Conservation (phyloP, 2,329 filamentous ascomycete genomes). For the Colletotrichum sp. region DNA sequence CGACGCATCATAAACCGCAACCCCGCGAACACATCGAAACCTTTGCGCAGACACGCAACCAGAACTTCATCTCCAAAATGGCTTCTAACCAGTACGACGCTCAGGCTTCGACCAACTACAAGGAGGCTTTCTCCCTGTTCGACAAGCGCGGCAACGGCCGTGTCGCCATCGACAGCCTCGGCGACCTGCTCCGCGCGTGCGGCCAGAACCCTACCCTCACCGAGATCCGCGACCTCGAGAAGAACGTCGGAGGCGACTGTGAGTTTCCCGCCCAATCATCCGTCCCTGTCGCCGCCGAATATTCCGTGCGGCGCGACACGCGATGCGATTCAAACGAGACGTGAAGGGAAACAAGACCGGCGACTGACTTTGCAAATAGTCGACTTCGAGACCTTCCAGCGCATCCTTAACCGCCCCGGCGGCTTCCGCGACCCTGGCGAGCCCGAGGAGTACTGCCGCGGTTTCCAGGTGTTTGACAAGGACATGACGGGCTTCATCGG, state of each 20-base stretch:
- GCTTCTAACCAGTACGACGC: slow-evolving; percentile 58
- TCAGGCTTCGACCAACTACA: slow-evolving; percentile 94
- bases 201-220: slow-evolving; percentile 96
- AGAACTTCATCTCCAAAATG: slow-evolving; percentile 35
- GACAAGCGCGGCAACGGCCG: slow-evolving; percentile 98
- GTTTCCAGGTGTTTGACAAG: slow-evolving; percentile 99
- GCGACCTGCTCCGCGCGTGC: slow-evolving; percentile 93
- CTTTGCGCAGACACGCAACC: background rate
- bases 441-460: slow-evolving; percentile 97
- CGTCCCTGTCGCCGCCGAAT: background rate
- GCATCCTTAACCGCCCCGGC: slow-evolving; percentile 94
- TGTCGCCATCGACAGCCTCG: slow-evolving; percentile 83
- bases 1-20: background rate
- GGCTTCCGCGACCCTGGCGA: slow-evolving; percentile 98
- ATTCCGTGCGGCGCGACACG: background rate
- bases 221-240: slow-evolving; percentile 92
- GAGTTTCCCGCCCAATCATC: slow-evolving; percentile 46
- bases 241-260: slow-evolving; percentile 90
- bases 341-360: background rate
- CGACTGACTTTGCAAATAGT: slow-evolving; percentile 58
- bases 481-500: slow-evolving; percentile 98
- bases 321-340: background rate
- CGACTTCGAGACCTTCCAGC: slow-evolving; percentile 97
- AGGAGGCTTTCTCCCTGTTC: slow-evolving; percentile 99
- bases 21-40: background rate